Conservation (phyloP, 2,329 filamentous ascomycete genomes). For the Alternaria gaisen region DNA sequence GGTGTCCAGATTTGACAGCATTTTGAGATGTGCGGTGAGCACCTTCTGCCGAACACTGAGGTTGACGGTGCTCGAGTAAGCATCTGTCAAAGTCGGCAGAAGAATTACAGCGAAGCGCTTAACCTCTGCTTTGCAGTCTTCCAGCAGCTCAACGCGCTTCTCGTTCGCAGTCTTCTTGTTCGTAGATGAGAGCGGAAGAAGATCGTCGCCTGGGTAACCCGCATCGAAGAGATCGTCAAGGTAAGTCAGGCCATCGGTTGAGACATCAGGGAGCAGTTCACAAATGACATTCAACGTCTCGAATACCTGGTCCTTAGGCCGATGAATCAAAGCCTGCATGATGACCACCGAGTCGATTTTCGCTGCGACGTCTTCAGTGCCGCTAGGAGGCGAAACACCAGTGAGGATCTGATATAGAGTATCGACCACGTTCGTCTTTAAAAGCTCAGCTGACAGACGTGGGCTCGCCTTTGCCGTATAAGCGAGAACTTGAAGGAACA, state of each 20-base stretch:
- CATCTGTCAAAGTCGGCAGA: slow-evolving; percentile 93
- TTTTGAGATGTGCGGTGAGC: slow-evolving; percentile 93
- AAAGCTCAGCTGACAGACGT: slow-evolving; percentile 82
- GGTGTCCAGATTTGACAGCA: slow-evolving; percentile 93
- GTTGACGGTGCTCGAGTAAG: slow-evolving; percentile 97
- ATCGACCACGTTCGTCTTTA: slow-evolving; percentile 97
- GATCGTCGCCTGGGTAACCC: slow-evolving; percentile 58
- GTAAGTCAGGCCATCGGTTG: slow-evolving; percentile 63
- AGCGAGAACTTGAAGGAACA: slow-evolving; percentile 90
- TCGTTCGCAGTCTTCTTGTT: slow-evolving; percentile 72
- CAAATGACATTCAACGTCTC: slow-evolving; percentile 98
- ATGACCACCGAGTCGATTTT: slow-evolving; percentile 97
- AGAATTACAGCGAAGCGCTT: slow-evolving; percentile 92
- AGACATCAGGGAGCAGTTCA: slow-evolving; percentile 83
- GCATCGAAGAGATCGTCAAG: slow-evolving; percentile 61
- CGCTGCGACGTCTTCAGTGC: slow-evolving; percentile 77
- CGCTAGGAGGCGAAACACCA: slow-evolving; percentile 87
- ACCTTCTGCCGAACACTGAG: slow-evolving; percentile 94
- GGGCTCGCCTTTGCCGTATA: slow-evolving; percentile 92
- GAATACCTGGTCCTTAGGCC: slow-evolving; percentile 93
- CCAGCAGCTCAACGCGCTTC: slow-evolving; percentile 81
- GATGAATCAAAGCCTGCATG: slow-evolving; percentile 97
- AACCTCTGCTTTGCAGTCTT: slow-evolving; percentile 84
- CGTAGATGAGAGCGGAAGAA: slow-evolving; percentile 53
- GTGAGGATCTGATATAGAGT: slow-evolving; percentile 97